Base-by-base conservation (phyloP, 495 filamentous ascomycete genomes). In the Umbilicaria muhlenbergii region DNA sequence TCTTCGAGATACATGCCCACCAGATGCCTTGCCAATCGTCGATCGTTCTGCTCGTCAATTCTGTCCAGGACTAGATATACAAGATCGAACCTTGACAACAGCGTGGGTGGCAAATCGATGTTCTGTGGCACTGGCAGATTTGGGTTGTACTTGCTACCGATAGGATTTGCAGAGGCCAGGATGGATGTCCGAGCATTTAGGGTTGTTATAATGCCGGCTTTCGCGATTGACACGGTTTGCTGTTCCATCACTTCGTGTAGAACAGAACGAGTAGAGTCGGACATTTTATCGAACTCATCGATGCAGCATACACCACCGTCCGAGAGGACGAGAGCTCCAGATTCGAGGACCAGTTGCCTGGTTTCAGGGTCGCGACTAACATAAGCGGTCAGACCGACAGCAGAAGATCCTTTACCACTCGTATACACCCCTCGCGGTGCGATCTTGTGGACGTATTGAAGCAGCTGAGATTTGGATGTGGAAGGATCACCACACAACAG, bases 241-340 rank as follows among this genome's bases (percentile, higher is more conserved):
- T 98, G 91, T 57, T 98, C 91, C 91, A 98, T 98, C 14, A 98
- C 91, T 77, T 98, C 91, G 70, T 98, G 91, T 32, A 98, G 71
- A 10, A 96, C 91, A 3, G 88, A 94, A 32, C 91, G 80, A 0
- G 92, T 96, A 18, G 87, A 76, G 43, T 98, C 91, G 42, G 81
- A 87, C 91, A 98, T 98, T 62, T 98, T 98, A 68, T 98, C 91
- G 51, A 98, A 98, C 60, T 98, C 91, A 53, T 98, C 91, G 59
- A 98, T 98, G 58, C 91, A 98, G 70, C 91, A 98, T 45, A 94
- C 81, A 58, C 91, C 92, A 21, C 91, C 91, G 57, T 98, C 91
- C 2, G 87, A 94, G 38, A 98, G 69, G 35, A 98, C 91, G 28
- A 98, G 71, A 11, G 91, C 91, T 55, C 91, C 91, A 12, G 89